phyloP scores from a whole-genome alignment of 2,329 filamentous ascomycete species.

The Hirsutella thompsonii region DNA sequence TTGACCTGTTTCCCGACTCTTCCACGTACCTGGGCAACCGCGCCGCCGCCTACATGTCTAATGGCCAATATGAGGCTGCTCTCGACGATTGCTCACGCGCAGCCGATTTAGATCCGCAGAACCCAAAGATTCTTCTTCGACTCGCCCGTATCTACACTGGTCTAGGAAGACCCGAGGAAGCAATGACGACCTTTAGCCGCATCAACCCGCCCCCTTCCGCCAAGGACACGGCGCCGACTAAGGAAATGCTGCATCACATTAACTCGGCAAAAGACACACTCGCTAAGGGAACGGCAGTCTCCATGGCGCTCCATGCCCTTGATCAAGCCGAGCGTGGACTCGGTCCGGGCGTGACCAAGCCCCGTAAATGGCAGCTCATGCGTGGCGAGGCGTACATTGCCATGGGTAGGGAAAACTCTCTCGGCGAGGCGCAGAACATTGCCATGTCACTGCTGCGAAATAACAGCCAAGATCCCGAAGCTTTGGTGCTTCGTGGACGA shows the following conservation, averaged over 20 bases:
- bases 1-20: conserved; percentile 75
- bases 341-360: conserved; percentile 61
- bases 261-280: conserved; percentile 68
- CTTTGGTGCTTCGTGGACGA: conserved; percentile 76
- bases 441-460: conserved; percentile 75
- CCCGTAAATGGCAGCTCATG: conserved; percentile 89
- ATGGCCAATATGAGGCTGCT: conserved; percentile 64
- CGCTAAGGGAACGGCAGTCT: conserved; percentile 62
- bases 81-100: conserved; percentile 78
- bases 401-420: conserved; percentile 78
- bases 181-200: conserved; percentile 66
- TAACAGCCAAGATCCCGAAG: conserved; percentile 89
- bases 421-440: conserved; percentile 86
- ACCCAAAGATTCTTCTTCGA: conserved; percentile 77
- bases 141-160: conserved; percentile 82
- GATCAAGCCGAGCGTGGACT: conserved; percentile 80
- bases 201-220: conserved; percentile 70
- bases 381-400: conserved; percentile 83
- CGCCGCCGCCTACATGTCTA: conserved; percentile 86
- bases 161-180: conserved; percentile 76
- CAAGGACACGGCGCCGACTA: conserved; percentile 74
- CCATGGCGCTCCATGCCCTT: conserved; percentile 83
- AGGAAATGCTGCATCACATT: conserved; percentile 75
- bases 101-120: conserved; percentile 71
- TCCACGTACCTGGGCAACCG: conserved; percentile 90